Evolutionary conservation across 768 basidiomycete species (phyloP).

Genomic region (Mycena epipterygia): DNA sequence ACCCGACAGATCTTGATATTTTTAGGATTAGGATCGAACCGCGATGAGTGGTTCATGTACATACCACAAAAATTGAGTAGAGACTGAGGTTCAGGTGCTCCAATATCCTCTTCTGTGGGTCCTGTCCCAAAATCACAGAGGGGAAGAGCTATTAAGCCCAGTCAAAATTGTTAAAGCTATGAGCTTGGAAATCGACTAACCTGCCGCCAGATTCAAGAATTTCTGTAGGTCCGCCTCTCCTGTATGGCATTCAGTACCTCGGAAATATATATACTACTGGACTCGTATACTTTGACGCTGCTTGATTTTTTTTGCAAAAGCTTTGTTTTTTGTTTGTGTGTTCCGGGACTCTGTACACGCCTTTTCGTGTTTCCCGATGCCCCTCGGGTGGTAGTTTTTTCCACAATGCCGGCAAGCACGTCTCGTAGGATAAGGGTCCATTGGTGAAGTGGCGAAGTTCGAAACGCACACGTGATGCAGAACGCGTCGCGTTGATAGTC

Average conservation of each 20-base stretch:
- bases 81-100: background rate
- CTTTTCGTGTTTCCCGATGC: background rate
- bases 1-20: background rate
- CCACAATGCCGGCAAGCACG: background rate
- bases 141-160: background rate
- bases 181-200: background rate
- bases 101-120: background rate
- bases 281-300: background rate
- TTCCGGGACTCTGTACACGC: background rate
- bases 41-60: background rate
- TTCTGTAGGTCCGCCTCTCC: background rate
- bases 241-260: too few relatives aligned
- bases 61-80: background rate
- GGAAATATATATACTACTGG: too few relatives aligned
- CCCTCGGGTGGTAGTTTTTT: background rate
- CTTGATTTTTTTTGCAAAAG: background rate
- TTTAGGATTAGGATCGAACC: background rate
- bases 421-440: background rate
- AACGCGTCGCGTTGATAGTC: too few relatives aligned
- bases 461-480: too few relatives aligned
- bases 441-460: too few relatives aligned
- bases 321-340: background rate
- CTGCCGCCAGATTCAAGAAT: background rate
- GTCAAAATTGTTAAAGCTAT: background rate
- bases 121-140: background rate